These are phyloP conservation scores for Oropetium thomaeum DNA, from an alignment of 176 grass and related monocot genomes.

Conservation along the genomic window DNA sequence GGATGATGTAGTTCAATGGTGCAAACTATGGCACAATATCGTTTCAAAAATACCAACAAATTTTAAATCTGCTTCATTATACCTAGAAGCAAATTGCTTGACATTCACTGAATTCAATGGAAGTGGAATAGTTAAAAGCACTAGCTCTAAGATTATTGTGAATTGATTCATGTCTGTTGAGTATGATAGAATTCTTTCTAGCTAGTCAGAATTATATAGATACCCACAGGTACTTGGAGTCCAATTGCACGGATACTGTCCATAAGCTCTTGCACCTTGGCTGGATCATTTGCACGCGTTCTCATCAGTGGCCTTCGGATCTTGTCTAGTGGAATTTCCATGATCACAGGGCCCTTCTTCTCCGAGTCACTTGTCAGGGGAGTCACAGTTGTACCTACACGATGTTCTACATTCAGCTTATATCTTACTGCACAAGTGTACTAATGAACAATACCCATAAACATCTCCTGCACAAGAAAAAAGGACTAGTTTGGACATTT, in stretches of 20 bases:
- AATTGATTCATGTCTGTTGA: not conserved
- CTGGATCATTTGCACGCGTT: conserved; percentile 71
- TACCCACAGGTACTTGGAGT: conserved; percentile 79
- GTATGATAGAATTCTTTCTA: not conserved
- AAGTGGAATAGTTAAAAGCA: not conserved
- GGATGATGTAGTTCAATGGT: not conserved
- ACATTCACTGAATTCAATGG: not conserved
- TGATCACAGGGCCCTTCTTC: conserved; percentile 64
- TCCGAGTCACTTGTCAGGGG: conserved; percentile 30
- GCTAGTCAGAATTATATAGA: conserved; percentile 8
- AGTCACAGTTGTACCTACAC: conserved; percentile 31
- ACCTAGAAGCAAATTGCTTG: not conserved
- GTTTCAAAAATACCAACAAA: not conserved
- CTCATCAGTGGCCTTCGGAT: conserved; percentile 86
- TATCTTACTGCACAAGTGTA: not conserved
- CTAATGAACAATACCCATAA: not conserved
- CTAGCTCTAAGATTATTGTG: not conserved
- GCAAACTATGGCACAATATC: not conserved
- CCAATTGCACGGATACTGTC: conserved; percentile 80
- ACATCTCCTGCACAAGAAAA: not conserved
- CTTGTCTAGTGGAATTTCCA: conserved; percentile 75
- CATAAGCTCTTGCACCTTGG: conserved; percentile 89
- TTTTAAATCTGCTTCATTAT: not conserved
- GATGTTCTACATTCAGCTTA: not conserved
- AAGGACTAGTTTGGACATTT: not conserved